These are phyloP conservation scores for Phytophthora uliginosa DNA, from an alignment of 352 stramenopile genomes.

Conservation along the genomic window DNA sequence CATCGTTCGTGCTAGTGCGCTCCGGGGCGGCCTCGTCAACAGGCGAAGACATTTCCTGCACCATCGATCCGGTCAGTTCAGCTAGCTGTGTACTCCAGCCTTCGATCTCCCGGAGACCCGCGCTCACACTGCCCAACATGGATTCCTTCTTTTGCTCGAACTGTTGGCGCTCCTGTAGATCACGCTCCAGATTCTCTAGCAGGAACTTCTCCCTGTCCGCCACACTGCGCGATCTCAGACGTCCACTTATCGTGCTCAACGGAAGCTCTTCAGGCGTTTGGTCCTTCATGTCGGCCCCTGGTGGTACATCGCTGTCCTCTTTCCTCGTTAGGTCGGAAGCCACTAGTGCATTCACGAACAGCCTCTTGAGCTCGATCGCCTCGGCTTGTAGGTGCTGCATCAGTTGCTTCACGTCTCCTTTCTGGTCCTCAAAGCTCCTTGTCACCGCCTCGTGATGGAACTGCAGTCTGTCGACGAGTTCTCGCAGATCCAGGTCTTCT, in stretches of 20 bases:
- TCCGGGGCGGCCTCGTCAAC: conserved; percentile 17
- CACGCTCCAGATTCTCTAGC: conserved; percentile 55
- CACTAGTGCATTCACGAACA: conserved; percentile 72
- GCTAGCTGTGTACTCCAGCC: conserved; percentile 43
- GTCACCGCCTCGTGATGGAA: conserved; percentile 82
- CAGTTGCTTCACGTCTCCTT: conserved; percentile 67
- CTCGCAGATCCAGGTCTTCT: conserved; percentile 78
- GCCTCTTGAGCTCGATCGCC: conserved; percentile 68
- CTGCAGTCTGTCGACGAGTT: conserved; percentile 81
- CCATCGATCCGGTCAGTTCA: conserved; percentile 42
- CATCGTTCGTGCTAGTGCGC: conserved; percentile 26
- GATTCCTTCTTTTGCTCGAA: conserved; percentile 37
- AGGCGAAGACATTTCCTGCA: conserved; percentile 45
- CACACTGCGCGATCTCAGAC: conserved; percentile 31
- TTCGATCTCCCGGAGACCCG: conserved; percentile 47
- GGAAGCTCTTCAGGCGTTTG: conserved; percentile 15
- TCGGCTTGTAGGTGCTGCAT: conserved; percentile 79
- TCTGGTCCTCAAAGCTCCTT: conserved; percentile 82
- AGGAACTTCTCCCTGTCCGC: conserved; percentile 47
- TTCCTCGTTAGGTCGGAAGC: conserved; percentile 29
- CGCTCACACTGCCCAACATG: conserved; percentile 28
- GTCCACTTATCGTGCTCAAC: conserved; percentile 33
- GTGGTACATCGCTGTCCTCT: not conserved
- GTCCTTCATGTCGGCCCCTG: not conserved
- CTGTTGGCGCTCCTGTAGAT: conserved; percentile 40